Evolutionary conservation across 208 protist genomes (phyloP).

Genomic region (Acanthamoeba triangularis): DNA sequence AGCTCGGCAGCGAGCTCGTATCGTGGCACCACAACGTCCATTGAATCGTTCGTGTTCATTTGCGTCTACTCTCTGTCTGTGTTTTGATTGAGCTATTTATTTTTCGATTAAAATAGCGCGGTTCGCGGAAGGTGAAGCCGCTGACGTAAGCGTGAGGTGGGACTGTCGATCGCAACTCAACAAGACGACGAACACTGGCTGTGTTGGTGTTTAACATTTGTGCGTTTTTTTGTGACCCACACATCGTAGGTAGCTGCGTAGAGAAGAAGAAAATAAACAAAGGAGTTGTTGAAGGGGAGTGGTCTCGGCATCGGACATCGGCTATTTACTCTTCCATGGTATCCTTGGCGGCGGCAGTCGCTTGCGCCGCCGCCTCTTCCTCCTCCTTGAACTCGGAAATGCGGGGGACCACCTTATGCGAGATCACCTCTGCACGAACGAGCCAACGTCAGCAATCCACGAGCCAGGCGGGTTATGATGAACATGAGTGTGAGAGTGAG

Average conservation of each 20-base stretch:
- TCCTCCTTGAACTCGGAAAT: conserved; percentile 32
- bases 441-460: not conserved
- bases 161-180: not conserved
- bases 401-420: conserved; percentile 15
- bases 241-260: not conserved
- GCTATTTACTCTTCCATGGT: conserved; percentile 32
- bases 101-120: not conserved
- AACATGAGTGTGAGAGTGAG: not conserved
- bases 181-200: no score
- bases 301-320: not conserved
- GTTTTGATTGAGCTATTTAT: no score
- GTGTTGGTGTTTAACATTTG: not conserved
- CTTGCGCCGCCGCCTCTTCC: not conserved
- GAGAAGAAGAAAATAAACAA: conserved; percentile 9
- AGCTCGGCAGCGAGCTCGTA: conserved; percentile 54
- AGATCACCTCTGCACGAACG: not conserved
- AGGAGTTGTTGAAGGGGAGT: not conserved
- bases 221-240: not conserved
- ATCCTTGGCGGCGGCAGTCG: conserved; percentile 7
- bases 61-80: not conserved
- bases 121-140: no score
- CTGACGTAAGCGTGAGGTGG: not conserved
- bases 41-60: not conserved
- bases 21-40: not conserved
- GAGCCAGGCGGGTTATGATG: not conserved